Percentiles rank a stretch among this genome's conserved stretches.
phyloP scores from a whole-genome alignment of 1,284 basidiomycete genomes.

The Trametes versicolor region DNA sequence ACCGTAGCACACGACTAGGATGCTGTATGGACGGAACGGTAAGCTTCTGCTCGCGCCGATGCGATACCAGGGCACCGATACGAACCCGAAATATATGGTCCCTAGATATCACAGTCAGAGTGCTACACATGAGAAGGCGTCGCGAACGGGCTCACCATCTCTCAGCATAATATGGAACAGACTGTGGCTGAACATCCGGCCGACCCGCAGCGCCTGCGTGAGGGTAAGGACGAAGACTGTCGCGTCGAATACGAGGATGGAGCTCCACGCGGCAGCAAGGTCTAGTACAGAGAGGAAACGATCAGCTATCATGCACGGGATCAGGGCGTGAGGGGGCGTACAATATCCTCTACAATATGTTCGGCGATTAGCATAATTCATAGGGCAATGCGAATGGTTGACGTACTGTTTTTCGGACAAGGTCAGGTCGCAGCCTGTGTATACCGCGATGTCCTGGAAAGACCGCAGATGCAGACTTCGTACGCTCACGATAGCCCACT shows the following conservation, averaged over 20 bases:
- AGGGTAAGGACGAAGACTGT: conserved; percentile 19
- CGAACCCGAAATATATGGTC: conserved; percentile 23
- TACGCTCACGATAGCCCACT: conserved; percentile 23
- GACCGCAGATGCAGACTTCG: conserved; percentile 11
- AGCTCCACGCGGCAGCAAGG: conserved; percentile 16
- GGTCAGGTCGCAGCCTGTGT: conserved; percentile 24
- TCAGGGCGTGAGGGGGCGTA: neutral
- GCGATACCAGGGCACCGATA: neutral
- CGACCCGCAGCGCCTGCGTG: conserved; percentile 10
- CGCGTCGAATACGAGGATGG: conserved; percentile 18
- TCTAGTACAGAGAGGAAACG: neutral
- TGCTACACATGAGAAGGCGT: neutral
- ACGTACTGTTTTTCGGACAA: conserved; percentile 25
- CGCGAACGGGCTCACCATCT: conserved; percentile 12
- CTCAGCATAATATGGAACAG: conserved; percentile 16
- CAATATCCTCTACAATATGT: conserved; percentile 9
- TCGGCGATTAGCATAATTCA: neutral
- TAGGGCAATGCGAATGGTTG: too few species aligned
- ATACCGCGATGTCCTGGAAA: conserved; percentile 16
- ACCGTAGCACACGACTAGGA: conserved; percentile 14
- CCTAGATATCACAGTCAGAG: neutral
- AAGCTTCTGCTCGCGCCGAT: neutral
- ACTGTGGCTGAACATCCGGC: conserved; percentile 15
- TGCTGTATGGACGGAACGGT: neutral
- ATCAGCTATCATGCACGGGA: neutral